Evolutionary conservation across 176 grass and related monocot species (phyloP), one percentile per base, ranked within the genome.

Genomic region (Aegilops speltoides): DNA sequence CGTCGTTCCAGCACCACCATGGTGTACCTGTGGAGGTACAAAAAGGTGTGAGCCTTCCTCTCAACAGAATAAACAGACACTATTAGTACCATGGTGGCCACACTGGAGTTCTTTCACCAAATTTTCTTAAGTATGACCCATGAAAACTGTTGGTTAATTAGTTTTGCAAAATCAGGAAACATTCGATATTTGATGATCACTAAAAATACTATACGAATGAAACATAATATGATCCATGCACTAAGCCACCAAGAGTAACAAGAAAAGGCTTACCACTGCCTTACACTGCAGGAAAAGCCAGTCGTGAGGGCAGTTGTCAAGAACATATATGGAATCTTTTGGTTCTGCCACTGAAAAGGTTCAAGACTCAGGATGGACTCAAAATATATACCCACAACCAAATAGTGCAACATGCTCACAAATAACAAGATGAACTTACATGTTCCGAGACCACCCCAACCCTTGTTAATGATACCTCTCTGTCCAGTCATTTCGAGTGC

Each of bases 231-330:
- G 34, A 32, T 81, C 48, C 48, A 74, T 81, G 3, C 33, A 31
- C 33, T 24, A 87, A 83, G 61, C 2, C 33, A 31, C 34, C 40
- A 87, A 79, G 50, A 67, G 10, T 76, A 6, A 79, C 32, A 64
- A 66, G 46, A 3, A 68, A 48, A 61, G 20, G 54, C 88, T 73
- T 93, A 96, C 97, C 94, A 98, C 94, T 77, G 92, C 97, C 87
- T 98, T 94, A 34, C 97, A 96, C 54, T 96, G 93, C 82, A 98
- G 87, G 76, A 98, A 98, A 64, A 98, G 92, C 97, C 97, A 96
- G 66, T 98, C 97, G 64, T 98, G 97, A 71, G 97, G 97, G 82
- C 93, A 90, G 61, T 98, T 98, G 80, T 98, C 97, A 50, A 98
- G 91, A 40, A 95, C 81, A 82, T 94, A 96, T 7, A 98, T 90